A percentile compares a stretch with the other conserved stretches of the same genome.
phyloP scores from a whole-genome alignment of 192 early-diverging fungal genomes.

The Coemansia sp. region DNA sequence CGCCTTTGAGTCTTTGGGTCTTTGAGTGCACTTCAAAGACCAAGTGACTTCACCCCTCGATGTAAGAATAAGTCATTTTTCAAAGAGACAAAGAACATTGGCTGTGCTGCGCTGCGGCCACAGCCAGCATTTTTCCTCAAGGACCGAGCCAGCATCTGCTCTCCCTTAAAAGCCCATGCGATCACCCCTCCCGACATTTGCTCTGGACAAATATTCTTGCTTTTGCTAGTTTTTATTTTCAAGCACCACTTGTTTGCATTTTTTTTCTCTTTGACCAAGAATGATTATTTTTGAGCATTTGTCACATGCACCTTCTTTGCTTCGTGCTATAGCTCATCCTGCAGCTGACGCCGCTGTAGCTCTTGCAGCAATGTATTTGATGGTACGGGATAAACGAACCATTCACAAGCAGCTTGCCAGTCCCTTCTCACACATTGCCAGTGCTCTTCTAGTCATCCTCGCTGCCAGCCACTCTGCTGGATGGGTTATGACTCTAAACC shows the following conservation, averaged over 20 bases:
- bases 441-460: slow-evolving; percentile 8
- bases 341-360: neutral
- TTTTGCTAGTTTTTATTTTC: neutral
- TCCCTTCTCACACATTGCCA: slow-evolving; percentile 5
- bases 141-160: neutral
- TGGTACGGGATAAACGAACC: neutral
- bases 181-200: neutral
- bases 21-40: too few species aligned
- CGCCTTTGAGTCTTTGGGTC: too few species aligned
- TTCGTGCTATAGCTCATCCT: neutral
- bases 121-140: neutral
- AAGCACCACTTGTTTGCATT: neutral
- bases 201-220: neutral
- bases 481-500: slow-evolving; percentile 4
- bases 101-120: neutral
- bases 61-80: too few species aligned
- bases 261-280: neutral
- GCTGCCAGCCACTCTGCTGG: slow-evolving; percentile 10
- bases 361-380: neutral
- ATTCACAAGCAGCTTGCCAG: neutral
- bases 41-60: neutral
- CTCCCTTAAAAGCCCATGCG: neutral
- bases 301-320: neutral
- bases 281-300: neutral
- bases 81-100: neutral